These are phyloP conservation scores for Penicillium egyptiacum DNA, from an alignment of 495 filamentous ascomycete genomes.

Conservation along the genomic window DNA sequence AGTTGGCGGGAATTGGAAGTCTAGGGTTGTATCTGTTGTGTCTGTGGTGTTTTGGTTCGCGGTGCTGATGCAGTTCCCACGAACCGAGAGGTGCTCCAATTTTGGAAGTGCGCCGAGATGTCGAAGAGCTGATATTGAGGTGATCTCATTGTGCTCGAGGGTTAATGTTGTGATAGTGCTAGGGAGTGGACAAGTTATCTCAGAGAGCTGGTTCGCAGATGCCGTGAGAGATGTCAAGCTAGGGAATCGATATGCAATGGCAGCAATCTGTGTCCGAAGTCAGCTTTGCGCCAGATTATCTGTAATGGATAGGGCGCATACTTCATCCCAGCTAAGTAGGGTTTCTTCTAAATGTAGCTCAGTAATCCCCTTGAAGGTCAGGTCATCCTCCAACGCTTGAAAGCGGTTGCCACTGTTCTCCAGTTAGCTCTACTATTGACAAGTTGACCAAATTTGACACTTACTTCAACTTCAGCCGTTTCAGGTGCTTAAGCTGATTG, in stretches of 20 bases:
- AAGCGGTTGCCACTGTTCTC: constrained; percentile 76
- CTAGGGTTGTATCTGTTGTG: constrained; percentile 17
- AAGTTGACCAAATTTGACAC: constrained; percentile 15
- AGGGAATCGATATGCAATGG: constrained; percentile 53
- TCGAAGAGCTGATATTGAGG: constrained; percentile 56
- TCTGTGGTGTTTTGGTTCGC: constrained; percentile 23
- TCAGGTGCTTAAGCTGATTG: constrained; percentile 59
- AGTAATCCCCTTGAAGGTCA: constrained; percentile 56
- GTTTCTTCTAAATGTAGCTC: constrained; percentile 73
- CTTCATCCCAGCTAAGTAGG: constrained; percentile 69
- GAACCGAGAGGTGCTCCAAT: constrained; percentile 54
- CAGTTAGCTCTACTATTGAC: constrained; percentile 16
- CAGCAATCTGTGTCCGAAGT: constrained; percentile 36
- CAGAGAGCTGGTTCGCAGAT: constrained; percentile 53
- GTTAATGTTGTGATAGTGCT: constrained; percentile 57
- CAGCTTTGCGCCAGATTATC: constrained; percentile 2
- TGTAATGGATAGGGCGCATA: constrained; percentile 32
- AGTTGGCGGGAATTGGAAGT: constrained; percentile 42
- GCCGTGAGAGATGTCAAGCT: constrained; percentile 57
- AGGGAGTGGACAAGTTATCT: constrained; percentile 39
- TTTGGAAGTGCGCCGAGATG: constrained; percentile 56
- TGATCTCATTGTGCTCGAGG: constrained; percentile 75
- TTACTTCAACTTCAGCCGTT: constrained; percentile 69
- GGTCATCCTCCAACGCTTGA: constrained; percentile 40
- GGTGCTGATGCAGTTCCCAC: constrained; percentile 44